These are phyloP conservation scores for Colletotrichum eleusines DNA, from an alignment of 2,329 filamentous ascomycete genomes.

Conservation along the genomic window DNA sequence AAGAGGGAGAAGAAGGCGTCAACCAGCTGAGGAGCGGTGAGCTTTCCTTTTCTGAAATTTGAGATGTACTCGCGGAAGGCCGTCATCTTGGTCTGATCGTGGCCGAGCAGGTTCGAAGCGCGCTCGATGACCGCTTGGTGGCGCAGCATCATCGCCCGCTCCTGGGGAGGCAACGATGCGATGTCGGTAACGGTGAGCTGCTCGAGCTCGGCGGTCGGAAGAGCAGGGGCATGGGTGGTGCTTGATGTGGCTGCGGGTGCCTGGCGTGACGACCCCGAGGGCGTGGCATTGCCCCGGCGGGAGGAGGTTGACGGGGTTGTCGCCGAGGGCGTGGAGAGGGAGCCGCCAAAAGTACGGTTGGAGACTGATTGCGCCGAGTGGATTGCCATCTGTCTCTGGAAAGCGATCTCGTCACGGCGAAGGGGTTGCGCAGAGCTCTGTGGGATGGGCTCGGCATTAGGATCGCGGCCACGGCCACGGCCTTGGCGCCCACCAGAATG, in stretches of 20 bases:
- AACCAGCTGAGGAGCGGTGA: constrained; percentile 81
- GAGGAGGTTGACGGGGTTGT: constrained; percentile 48
- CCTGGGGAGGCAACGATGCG: constrained; percentile 74
- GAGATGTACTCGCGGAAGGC: constrained; percentile 86
- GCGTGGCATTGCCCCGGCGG: constrained; percentile 34
- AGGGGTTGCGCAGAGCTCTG: constrained; percentile 83
- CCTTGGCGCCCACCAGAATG: constrained; percentile 50
- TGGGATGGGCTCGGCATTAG: constrained; percentile 84
- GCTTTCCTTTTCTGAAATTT: constrained; percentile 76
- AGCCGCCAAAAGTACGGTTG: constrained; percentile 85
- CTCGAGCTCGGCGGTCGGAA: constrained; percentile 56
- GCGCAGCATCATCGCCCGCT: constrained; percentile 82
- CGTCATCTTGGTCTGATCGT: constrained; percentile 79
- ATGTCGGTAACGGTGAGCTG: constrained; percentile 64
- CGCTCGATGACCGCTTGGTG: constrained; percentile 90
- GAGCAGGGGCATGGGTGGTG: constrained; percentile 42
- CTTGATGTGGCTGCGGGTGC: constrained; percentile 40
- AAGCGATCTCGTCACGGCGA: constrained; percentile 88
- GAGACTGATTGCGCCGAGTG: constrained; percentile 87
- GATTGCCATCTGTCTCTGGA: constrained; percentile 91
- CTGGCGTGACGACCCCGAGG: constrained; percentile 28
- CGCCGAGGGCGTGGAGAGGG: constrained; percentile 71
- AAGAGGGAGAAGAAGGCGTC: constrained; percentile 91
- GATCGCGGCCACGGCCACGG: constrained; percentile 80
- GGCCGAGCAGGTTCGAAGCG: constrained; percentile 82